These are phyloP conservation scores for Globisporangium abappressorium DNA, from an alignment of 352 stramenopile genomes.

Conservation along the genomic window DNA sequence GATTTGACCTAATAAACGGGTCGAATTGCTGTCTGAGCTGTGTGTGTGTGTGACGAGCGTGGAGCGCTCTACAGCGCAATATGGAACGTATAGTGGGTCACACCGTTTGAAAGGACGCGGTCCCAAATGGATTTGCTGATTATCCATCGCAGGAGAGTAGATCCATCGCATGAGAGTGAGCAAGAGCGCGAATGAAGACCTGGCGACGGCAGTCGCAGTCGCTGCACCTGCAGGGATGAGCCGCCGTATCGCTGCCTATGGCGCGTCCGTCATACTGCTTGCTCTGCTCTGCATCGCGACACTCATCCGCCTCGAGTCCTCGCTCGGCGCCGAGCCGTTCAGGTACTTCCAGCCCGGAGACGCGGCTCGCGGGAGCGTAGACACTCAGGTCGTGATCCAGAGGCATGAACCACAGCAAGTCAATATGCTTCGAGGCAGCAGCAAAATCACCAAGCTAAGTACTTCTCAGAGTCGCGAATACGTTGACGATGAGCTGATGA, in stretches of 20 bases:
- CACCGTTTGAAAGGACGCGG: neutral
- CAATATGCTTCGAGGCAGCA: neutral
- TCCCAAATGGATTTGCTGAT: neutral
- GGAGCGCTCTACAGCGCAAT: neutral
- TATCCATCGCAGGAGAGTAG: neutral
- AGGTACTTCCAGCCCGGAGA: neutral
- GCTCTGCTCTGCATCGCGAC: neutral
- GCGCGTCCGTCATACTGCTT: neutral
- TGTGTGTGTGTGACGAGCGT: no score
- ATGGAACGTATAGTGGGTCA: neutral
- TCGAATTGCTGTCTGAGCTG: no score
- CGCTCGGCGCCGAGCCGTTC: neutral
- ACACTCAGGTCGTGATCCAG: no score
- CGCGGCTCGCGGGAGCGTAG: neutral
- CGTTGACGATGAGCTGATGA: slow-evolving; percentile 7
- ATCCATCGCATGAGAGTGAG: neutral
- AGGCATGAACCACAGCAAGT: neutral
- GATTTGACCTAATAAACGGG: no score
- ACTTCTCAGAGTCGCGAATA: neutral
- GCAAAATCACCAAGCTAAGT: neutral
- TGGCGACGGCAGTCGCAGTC: neutral
- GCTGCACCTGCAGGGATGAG: neutral
- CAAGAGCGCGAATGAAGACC: neutral
- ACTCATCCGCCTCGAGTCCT: neutral
- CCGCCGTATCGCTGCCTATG: neutral